A percentile compares a stretch with the other conserved stretches of the same genome.
phyloP scores from a whole-genome alignment of 495 filamentous ascomycete species.

The Talaromyces wortmannii region DNA sequence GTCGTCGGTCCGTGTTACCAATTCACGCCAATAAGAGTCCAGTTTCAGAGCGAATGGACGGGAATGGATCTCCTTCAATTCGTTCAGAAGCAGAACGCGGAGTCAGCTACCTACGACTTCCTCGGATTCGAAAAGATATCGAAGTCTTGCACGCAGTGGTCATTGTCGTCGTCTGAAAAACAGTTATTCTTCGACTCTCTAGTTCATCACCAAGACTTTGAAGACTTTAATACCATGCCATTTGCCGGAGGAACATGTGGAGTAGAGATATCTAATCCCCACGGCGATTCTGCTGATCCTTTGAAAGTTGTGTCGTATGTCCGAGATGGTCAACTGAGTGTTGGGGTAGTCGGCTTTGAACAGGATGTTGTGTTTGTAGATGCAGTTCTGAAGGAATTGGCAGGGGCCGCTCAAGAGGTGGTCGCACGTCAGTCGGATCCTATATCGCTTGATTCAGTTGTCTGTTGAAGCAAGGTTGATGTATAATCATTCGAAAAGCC shows the following conservation, averaged over 20 bases:
- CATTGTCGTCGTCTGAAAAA: not conserved
- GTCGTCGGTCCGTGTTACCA: slow-evolving; percentile 40
- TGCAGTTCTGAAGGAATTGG: slow-evolving; percentile 20
- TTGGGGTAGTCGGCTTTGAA: slow-evolving; percentile 30
- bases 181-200: slow-evolving; percentile 16
- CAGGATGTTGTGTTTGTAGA: slow-evolving; percentile 18
- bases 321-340: slow-evolving; percentile 19
- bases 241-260: slow-evolving; percentile 23
- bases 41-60: slow-evolving; percentile 25
- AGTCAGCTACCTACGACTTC: slow-evolving; percentile 21
- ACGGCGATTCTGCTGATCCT: slow-evolving; percentile 29
- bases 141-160: slow-evolving; percentile 17
- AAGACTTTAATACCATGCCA: slow-evolving; percentile 29
- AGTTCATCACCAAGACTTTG: slow-evolving; percentile 27
- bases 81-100: slow-evolving; percentile 23
- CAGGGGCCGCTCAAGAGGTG: slow-evolving; percentile 16
- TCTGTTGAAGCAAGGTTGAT: too few relatives aligned
- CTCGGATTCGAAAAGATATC: slow-evolving; percentile 24
- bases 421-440: not conserved
- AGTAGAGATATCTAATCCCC: slow-evolving; percentile 29
- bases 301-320: slow-evolving; percentile 33
- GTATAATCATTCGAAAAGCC: too few relatives aligned
- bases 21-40: slow-evolving; percentile 24
- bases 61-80: slow-evolving; percentile 23
- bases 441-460: slow-evolving; percentile 7